Conservation (phyloP, 2,329 filamentous ascomycete species). For the Aspergillus unguis region DNA sequence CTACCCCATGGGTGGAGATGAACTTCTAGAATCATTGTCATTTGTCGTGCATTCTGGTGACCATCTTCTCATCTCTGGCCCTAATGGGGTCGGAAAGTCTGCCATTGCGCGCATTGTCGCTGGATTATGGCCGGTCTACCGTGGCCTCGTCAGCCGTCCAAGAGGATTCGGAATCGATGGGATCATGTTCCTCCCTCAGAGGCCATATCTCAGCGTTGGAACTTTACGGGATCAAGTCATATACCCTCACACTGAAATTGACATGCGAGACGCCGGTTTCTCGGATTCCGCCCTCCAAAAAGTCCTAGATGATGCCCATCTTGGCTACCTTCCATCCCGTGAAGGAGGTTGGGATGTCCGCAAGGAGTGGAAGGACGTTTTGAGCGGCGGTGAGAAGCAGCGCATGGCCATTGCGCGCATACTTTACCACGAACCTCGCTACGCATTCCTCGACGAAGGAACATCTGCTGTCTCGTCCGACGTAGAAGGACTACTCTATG, state of each 20-base stretch:
- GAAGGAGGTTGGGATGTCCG: conserved; percentile 96
- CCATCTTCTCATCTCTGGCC: conserved; percentile 88
- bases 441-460: conserved; percentile 92
- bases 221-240: conserved; percentile 96
- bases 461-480: conserved; percentile 88
- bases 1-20: conserved; percentile 86
- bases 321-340: conserved; percentile 85
- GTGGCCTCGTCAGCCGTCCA: conserved; percentile 84
- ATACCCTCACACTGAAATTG: conserved; percentile 89
- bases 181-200: conserved; percentile 97
- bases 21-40: conserved; percentile 82
- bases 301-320: conserved; percentile 75
- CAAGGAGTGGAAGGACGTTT: conserved; percentile 97
- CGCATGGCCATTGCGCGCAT: conserved; percentile 85
- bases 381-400: conserved; percentile 98
- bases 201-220: conserved; percentile 86
- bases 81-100: conserved; percentile 92
- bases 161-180: conserved; percentile 78
- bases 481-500: conserved; percentile 90
- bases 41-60: conserved; percentile 88
- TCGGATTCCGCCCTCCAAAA: conserved; percentile 73
- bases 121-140: conserved; percentile 93
- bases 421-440: conserved; percentile 90
- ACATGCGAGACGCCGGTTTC: conserved; percentile 80
- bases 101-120: conserved; percentile 84